A percentile compares a stretch with the other conserved stretches of the same genome.
Conservation (phyloP, 805 yeast species). For the Nakazawaea peltata region DNA sequence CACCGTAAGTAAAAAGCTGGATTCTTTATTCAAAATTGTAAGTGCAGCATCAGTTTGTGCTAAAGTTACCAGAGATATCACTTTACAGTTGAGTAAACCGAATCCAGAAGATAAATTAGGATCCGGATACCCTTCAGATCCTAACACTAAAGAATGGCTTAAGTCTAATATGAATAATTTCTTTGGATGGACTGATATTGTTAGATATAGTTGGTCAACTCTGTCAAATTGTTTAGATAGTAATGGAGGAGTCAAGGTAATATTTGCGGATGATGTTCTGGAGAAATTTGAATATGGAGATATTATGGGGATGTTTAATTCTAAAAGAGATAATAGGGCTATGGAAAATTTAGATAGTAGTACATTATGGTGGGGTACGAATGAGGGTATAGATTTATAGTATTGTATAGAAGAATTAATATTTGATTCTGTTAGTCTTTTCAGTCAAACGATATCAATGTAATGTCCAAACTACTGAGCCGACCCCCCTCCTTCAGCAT, state of each 20-base stretch:
- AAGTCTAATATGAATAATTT: conserved; percentile 52
- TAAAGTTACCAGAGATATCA: conserved; percentile 85
- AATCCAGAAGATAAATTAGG: conserved; percentile 46
- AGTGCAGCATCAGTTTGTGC: conserved; percentile 95
- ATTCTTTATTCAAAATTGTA: conserved; percentile 84
- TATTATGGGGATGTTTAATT: conserved; percentile 4
- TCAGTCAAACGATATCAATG: too few relatives aligned
- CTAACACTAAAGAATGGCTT: conserved; percentile 77
- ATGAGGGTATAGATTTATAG: conserved; percentile 5
- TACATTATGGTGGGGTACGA: conserved; percentile 10
- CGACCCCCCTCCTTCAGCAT: too few relatives aligned
- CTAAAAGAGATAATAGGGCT: conserved; percentile 2
- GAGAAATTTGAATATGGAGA: conserved; percentile 9
- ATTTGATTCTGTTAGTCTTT: too few relatives aligned
- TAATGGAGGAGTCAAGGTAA: conserved; percentile 42
- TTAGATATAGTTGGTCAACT: conserved; percentile 93
- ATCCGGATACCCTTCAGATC: conserved; percentile 94
- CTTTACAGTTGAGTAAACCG: conserved; percentile 30
- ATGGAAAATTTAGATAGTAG: conserved; percentile 7
- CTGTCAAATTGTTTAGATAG: conserved; percentile 62
- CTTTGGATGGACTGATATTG: conserved; percentile 78
- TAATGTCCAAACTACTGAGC: too few relatives aligned
- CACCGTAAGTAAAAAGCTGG: conserved; percentile 92
- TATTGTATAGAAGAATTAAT: too few relatives aligned
- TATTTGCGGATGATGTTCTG: conserved; percentile 49